Base-by-base conservation (phyloP, 495 filamentous ascomycete species). In the Daldinia grandis region DNA sequence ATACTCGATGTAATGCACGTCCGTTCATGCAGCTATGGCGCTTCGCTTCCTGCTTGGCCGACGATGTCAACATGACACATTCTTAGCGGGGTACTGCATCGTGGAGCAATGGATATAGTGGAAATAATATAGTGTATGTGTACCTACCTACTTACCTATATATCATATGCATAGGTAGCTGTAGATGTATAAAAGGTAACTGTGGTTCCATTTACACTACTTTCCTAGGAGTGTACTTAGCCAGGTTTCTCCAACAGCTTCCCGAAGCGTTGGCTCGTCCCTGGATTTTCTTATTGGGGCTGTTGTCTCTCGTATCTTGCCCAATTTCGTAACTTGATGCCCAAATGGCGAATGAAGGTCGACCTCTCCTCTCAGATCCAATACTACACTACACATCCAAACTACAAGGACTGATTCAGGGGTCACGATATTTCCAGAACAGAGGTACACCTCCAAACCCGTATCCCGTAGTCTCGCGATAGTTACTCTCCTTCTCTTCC, bases 311-410 rank as follows among this genome's bases (percentile, higher is more conserved):
- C 30, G 66, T 62, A 60, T 28, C 57, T 69, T 25, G 62, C 65
- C 70, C 65, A 62, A 73, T 68, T 73, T 64, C 65, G 62, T 58
- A 62, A 62, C 57, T 69, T 68, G 65, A 31, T 65, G 70, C 70
- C 62, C 58, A 70, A 65, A 70, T 55, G 40, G 54, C 62, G 57
- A 66, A 66, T 63, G 19, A 28, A 40, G 5, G 60, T 14, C 10
- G 10, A 14, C 30, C 44, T 58, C 35, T 44, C 30, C 44, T 58
- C 35, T 44, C n/a, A 62, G 27, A 31, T 65, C 51, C 53, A 64
- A 65, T 73, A 25, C 65, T 37, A 68, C 25, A 27, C n/a, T n/a
- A n/a, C 63, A 61, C 21, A 38, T 68, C 60, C 33, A 61, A 58
- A 73, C 61, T n/a, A 27, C 27, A 47, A 69, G 51, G 61, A 50